Base-by-base conservation (phyloP, 805 yeast species). In the Hanseniaspora meyeri region DNA sequence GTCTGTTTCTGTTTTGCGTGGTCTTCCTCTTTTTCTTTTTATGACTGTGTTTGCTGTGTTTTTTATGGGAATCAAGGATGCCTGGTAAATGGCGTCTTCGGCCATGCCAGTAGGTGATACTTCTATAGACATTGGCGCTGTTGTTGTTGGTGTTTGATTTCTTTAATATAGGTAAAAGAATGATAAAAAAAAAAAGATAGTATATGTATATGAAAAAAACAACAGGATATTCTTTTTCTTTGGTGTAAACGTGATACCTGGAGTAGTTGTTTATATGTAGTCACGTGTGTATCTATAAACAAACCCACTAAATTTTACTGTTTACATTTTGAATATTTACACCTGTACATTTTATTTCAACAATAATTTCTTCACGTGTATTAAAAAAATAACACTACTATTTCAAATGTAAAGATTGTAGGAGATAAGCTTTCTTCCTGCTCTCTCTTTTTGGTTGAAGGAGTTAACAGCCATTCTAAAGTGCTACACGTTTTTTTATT, bases 11-110 rank as follows among this genome's bases (percentile, higher is more conserved):
- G 45, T 40, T 42, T 61, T 63, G 37, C 59, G 58, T n/a, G 63
- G 62, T 45, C 64, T 61, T 3, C 63, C 64, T 58, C 62, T 62
- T 14, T 59, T 59, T 39, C 59, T 56, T 48, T 55, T 60, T 4
- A 55, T 46, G 9, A 31, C 37, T 34, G 37, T 24, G 27, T 24
- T 43, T 27, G 34, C 27, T 27, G 47, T 43, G 19, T 43, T 43
- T 10, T 24, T 36, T 2, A 27, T 5, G 3, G 38, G 49, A 17
- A 32, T 46, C 27, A 46, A 14, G 17, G 49, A 46, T 31, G 49
- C 49, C 12, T 46, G 49, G 39, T 46, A 46, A 6, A 46, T 46
- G 20, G 49, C 49, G 32, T 46, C 38, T 46, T 46, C 49, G 1
- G 49, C 27, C 34, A 46, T 31, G 14, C n/a, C 24, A n/a, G 17